Conservation (phyloP, 2,329 filamentous ascomycete species). For the Xylaria sp. region DNA sequence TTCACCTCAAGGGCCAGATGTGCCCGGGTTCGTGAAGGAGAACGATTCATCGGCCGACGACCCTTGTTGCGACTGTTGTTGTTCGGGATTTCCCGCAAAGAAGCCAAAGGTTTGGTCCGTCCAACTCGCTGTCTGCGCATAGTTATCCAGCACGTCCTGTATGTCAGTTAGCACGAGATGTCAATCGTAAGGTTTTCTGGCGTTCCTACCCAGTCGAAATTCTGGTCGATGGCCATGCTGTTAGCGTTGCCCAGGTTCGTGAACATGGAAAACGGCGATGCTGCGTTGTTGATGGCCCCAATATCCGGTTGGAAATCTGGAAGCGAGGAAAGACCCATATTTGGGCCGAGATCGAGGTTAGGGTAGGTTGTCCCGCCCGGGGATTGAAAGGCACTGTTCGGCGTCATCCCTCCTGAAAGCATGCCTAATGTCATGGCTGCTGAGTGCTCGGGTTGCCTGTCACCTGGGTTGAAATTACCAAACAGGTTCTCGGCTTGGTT, state of each 20-base stretch:
- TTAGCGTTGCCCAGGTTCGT: conserved; percentile 54
- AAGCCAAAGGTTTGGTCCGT: conserved; percentile 64
- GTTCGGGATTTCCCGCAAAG: conserved; percentile 54
- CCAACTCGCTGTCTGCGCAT: conserved; percentile 66
- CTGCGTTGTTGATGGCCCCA: conserved; percentile 49
- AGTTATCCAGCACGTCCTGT: conserved; percentile 68
- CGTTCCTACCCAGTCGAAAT: conserved; percentile 68
- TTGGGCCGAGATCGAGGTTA: conserved; percentile 58
- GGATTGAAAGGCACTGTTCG: conserved; percentile 50
- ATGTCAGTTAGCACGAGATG: conserved; percentile 43
- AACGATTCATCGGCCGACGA: conserved; percentile 49
- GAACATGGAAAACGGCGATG: conserved; percentile 66
- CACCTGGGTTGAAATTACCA: conserved; percentile 41
- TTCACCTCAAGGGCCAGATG: conserved; percentile 39
- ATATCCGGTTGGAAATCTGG: conserved; percentile 54
- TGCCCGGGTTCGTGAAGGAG: conserved; percentile 45
- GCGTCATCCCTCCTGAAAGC: conserved; percentile 54
- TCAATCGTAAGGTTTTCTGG: not conserved
- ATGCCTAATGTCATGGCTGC: conserved; percentile 58
- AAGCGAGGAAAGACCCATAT: conserved; percentile 47
- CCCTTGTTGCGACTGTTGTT: conserved; percentile 46
- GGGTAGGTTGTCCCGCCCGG: conserved; percentile 54
- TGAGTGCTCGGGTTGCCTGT: conserved; percentile 55
- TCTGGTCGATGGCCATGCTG: conserved; percentile 60
- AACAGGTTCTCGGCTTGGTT: conserved; percentile 46